phyloP scores from a whole-genome alignment of 148 eudicot genomes.

The Rhododendron griersonianum region DNA sequence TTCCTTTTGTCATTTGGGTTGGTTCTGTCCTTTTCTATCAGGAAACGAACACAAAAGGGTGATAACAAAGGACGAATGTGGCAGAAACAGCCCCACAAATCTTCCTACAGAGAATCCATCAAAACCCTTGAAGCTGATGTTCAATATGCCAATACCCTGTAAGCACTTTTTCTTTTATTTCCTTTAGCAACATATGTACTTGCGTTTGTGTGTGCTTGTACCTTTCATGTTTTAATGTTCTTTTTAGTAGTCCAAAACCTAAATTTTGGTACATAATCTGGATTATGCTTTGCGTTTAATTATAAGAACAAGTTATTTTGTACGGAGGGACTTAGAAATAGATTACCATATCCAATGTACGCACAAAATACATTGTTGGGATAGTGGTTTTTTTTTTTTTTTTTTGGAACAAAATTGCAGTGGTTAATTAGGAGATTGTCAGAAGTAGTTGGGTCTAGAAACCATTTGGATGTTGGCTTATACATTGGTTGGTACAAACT shows the following conservation, averaged over 20 bases:
- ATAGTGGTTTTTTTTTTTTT: not conserved
- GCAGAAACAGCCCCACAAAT: conserved; percentile 50
- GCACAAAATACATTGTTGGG: not conserved
- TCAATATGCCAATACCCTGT: conserved; percentile 84
- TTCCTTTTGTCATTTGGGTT: not conserved
- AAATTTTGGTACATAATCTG: not conserved
- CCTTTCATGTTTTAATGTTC: not conserved
- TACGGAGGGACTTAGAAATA: not conserved
- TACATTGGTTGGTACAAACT: not conserved
- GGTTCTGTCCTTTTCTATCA: not conserved
- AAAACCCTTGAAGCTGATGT: conserved; percentile 87
- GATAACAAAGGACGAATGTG: conserved; percentile 35
- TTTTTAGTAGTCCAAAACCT: not conserved
- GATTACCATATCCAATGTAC: not conserved
- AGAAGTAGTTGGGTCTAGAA: not conserved
- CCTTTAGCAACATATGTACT: not conserved
- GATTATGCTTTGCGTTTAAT: not conserved
- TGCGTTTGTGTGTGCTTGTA: not conserved
- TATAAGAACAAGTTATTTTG: too few relatives aligned
- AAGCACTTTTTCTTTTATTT: conserved; percentile 19
- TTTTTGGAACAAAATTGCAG: not conserved
- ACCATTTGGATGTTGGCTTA: not conserved
- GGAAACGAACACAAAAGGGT: conserved; percentile 15
- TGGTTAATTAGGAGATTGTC: conserved; percentile 11
- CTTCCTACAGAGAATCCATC: conserved; percentile 65